Evolutionary conservation across 257 asterid genomes (phyloP).

Genomic region (Salvia hispanica): DNA sequence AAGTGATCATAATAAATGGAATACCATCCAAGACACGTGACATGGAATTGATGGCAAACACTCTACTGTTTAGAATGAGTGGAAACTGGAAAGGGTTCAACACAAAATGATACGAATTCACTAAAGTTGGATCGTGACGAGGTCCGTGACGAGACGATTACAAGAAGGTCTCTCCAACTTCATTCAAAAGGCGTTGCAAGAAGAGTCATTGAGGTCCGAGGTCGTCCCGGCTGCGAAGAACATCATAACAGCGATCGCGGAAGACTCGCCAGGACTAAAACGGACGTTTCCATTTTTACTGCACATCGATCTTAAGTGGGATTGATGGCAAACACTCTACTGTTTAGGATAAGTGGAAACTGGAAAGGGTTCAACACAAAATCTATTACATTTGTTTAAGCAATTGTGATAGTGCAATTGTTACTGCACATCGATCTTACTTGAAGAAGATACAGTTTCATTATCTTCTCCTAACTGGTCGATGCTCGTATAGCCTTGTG

Average conservation of each 20-base stretch:
- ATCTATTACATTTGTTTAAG: neutral
- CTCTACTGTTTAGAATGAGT: neutral
- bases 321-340: neutral
- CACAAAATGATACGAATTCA: too few relatives aligned
- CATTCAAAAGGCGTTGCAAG: too few relatives aligned
- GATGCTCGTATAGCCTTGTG: constrained; percentile 18
- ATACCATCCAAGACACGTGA: neutral
- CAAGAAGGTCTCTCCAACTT: too few relatives aligned
- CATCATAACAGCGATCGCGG: too few relatives aligned
- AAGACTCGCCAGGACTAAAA: too few relatives aligned
- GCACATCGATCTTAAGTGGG: too few relatives aligned
- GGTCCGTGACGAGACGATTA: too few relatives aligned
- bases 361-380: neutral
- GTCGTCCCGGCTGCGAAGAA: too few relatives aligned
- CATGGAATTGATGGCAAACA: neutral
- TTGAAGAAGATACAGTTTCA: constrained; percentile 11
- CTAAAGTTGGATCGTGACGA: too few relatives aligned
- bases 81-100: neutral
- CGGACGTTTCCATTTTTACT: too few relatives aligned
- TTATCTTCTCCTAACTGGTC: constrained; percentile 6
- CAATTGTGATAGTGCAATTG: neutral
- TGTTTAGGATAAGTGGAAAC: neutral
- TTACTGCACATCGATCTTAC: constrained; percentile 1
- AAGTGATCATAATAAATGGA: neutral
- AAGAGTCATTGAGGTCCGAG: too few relatives aligned